phyloP scores from a whole-genome alignment of 257 asterid species.

The Solanum habrochaites region DNA sequence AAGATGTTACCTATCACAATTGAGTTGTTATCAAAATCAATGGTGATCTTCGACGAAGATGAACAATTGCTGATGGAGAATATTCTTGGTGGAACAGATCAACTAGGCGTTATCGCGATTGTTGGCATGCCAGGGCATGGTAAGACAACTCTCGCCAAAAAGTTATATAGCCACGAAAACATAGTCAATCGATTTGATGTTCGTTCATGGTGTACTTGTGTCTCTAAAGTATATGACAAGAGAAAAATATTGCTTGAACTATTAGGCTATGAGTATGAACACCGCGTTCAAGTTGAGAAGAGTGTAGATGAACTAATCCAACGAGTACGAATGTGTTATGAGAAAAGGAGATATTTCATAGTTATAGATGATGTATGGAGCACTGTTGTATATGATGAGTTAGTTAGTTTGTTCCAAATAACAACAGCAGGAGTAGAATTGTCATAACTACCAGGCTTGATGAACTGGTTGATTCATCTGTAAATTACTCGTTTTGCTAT shows the following conservation, averaged over 20 bases:
- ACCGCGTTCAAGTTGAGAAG: not conserved
- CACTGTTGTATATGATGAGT: not conserved
- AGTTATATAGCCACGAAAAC: not conserved
- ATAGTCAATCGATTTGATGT: not conserved
- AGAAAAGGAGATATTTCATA: not conserved
- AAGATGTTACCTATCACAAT: not conserved
- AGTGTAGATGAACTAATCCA: not conserved
- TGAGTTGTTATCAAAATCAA: not conserved
- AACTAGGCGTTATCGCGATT: not conserved
- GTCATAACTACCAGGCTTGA: not conserved
- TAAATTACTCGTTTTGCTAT: not conserved
- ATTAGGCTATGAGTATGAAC: not conserved
- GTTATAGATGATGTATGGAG: constrained; percentile 14
- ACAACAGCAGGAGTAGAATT: constrained; percentile 1
- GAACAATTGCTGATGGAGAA: not conserved
- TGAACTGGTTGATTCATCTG: not conserved
- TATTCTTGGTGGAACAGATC: not conserved
- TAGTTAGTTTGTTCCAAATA: not conserved
- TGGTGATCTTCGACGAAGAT: not conserved
- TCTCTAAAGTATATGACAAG: not conserved
- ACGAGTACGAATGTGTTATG: not conserved
- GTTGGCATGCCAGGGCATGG: constrained; percentile 1
- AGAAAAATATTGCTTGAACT: not conserved
- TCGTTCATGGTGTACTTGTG: constrained; percentile 2
- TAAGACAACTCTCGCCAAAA: constrained; percentile 8